Evolutionary conservation across 1,139 yeast genomes (phyloP).

Genomic region (Kodamaea fungicola): DNA sequence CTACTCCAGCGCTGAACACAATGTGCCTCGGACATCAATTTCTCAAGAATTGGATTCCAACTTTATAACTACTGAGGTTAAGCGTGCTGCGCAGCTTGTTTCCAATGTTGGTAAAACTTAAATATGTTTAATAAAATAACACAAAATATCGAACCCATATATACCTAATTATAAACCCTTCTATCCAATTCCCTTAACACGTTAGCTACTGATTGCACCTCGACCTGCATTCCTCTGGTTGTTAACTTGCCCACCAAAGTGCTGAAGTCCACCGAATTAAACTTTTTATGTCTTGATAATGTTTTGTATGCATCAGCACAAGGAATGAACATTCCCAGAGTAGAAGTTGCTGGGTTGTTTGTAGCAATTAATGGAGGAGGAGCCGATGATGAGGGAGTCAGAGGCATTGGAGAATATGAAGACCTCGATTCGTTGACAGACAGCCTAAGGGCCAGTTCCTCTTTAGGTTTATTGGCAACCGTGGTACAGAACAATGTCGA

Average conservation of each 20-base stretch:
- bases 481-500: conserved; percentile 85
- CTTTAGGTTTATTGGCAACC: conserved; percentile 55
- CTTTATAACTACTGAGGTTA: too few species aligned
- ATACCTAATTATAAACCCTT: conserved; percentile 47
- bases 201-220: conserved; percentile 81
- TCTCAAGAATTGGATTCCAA: too few species aligned
- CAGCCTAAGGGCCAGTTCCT: conserved; percentile 5
- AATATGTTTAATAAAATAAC: not conserved
- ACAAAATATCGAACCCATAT: not conserved
- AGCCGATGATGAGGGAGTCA: conserved; percentile 18
- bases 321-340: conserved; percentile 64
- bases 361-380: conserved; percentile 19
- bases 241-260: conserved; percentile 71
- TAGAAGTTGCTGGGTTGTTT: conserved; percentile 16
- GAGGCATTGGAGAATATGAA: conserved; percentile 15
- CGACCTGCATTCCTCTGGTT: conserved; percentile 85
- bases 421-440: conserved; percentile 10
- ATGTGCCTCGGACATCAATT: too few species aligned
- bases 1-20: too few species aligned
- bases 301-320: conserved; percentile 88
- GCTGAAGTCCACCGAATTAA: conserved; percentile 68
- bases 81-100: too few species aligned
- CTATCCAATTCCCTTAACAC: conserved; percentile 77
- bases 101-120: too few species aligned
- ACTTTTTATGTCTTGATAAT: conserved; percentile 73